These are phyloP conservation scores for Claviceps monticola DNA, from an alignment of 2,329 filamentous ascomycete species.

Conservation along the genomic window DNA sequence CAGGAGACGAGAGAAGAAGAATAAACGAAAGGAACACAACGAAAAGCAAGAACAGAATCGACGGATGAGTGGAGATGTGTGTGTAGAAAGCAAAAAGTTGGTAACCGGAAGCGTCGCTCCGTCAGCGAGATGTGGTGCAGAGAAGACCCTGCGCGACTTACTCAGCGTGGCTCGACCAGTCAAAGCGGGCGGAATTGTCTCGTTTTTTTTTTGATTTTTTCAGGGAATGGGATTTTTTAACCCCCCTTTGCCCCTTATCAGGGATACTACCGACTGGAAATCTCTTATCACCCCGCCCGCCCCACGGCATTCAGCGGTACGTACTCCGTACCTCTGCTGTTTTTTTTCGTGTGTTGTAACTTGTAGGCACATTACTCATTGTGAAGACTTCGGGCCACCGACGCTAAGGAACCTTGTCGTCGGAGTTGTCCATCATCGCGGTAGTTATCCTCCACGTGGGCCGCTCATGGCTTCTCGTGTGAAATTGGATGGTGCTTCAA, in stretches of 20 bases:
- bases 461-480: too few species aligned
- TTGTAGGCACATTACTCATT: too few species aligned
- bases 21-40: not conserved
- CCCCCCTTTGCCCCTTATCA: not conserved
- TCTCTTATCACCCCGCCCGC: conserved; percentile 2
- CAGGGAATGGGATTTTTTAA: not conserved
- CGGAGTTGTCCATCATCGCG: not conserved
- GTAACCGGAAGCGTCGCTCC: not conserved
- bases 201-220: not conserved
- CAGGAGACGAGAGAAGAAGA: not conserved
- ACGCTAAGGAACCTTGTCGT: not conserved
- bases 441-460: too few species aligned
- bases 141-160: not conserved
- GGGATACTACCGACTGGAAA: not conserved
- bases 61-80: not conserved
- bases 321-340: not conserved
- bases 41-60: not conserved
- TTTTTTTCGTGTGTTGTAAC: not conserved
- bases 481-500: too few species aligned
- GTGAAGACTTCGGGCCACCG: not conserved
- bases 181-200: too few species aligned
- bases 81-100: not conserved
- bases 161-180: not conserved
- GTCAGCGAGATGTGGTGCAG: not conserved
- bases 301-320: not conserved